Evolutionary conservation across 768 basidiomycete genomes (phyloP), one percentile per base, ranked within the genome.

Genomic region (Podaxis rugospora): DNA sequence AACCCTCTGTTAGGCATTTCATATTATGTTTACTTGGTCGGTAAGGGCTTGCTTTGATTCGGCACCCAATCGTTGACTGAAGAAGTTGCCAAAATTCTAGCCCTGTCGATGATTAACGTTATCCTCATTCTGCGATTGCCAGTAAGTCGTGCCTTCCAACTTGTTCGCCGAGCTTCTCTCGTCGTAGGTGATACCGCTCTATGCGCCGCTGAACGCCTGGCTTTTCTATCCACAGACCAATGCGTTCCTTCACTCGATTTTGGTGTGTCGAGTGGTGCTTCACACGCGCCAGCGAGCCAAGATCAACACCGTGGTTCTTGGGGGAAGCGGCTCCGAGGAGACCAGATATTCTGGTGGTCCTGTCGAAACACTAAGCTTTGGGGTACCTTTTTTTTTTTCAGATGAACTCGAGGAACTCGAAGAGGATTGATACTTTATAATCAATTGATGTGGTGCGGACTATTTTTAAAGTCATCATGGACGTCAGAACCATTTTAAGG

Each of bases 11-110:
- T 39, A 60, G 59, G 59, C 5, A 54, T 46, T 13, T 14, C 54
- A 11, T 60, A 60, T 35, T 60, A 60, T 25, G 28, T 60, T 18
- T 60, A 60, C 37, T 51, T 60, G 16, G 59, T 60, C 23, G 23
- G 59, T 60, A 28, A 51, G 59, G 9, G 46, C 18, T 18, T 7
- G 10, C 25, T 11, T 2, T 32, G 4, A 27, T 51, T 39, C 36
- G 0, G 27, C n/a, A 27, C 28, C 10, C 9, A 10, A 56, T 3
- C 6, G 3, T 23, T 32, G 32, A 40, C 32, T 18, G 18, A 47
- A 21, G 18, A 23, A 21, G 18, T 21, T 47, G n/a, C 11, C 3
- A n/a, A 23, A n/a, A 44, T 32, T 13, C 39, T 21, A 56, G 55
- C 25, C 14, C 28, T 56, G 14, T 44, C 55, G n/a, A 27, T 35